These are phyloP conservation scores for Pittosporum tobira DNA, from an alignment of 129 eudicot species.

Conservation along the genomic window DNA sequence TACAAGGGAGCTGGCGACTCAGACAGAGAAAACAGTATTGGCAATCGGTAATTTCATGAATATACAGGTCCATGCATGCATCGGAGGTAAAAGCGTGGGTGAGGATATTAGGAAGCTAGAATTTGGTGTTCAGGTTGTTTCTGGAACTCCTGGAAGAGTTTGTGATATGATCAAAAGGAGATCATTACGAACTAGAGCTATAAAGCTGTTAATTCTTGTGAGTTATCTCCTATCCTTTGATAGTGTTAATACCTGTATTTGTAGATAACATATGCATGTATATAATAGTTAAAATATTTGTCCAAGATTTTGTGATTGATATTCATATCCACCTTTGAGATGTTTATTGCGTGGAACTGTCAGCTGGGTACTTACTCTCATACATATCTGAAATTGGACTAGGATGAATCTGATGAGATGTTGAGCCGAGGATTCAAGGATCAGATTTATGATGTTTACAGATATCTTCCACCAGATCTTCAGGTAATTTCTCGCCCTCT, in stretches of 20 bases:
- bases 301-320: background rate
- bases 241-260: background rate
- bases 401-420: constrained; percentile 99
- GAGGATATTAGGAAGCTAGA: constrained; percentile 88
- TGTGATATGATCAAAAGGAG: constrained; percentile 98
- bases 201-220: constrained; percentile 72
- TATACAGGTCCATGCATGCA: constrained; percentile 88
- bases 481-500: constrained; percentile 41
- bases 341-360: background rate
- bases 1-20: constrained; percentile 92
- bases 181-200: constrained; percentile 71
- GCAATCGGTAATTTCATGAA: constrained; percentile 76
- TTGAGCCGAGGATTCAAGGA: constrained; percentile 98
- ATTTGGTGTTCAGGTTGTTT: constrained; percentile 86
- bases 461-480: constrained; percentile 98
- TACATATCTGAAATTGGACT: background rate
- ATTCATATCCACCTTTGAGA: background rate
- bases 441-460: constrained; percentile 94
- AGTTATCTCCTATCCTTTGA: constrained; percentile 15
- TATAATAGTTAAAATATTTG: background rate
- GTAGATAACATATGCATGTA: background rate
- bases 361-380: background rate
- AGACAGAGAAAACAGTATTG: constrained; percentile 68
- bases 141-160: constrained; percentile 96
- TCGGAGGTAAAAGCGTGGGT: constrained; percentile 96